Evolutionary conservation across 495 filamentous ascomycete genomes (phyloP).

Genomic region (Letharia columbiana): DNA sequence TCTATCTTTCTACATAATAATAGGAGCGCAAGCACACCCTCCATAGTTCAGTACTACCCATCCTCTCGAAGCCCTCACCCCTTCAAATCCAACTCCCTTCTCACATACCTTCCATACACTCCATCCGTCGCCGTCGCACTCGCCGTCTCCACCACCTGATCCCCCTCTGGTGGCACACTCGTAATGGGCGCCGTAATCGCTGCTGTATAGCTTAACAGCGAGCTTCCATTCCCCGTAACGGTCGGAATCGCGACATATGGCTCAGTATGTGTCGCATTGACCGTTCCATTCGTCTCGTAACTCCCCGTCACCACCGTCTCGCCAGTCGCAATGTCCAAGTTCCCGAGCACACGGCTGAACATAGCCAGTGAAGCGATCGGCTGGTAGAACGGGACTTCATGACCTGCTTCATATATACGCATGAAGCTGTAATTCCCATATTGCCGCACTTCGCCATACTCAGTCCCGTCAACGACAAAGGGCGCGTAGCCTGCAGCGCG

Average conservation of each 20-base stretch:
- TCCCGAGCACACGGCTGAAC: slow-evolving; percentile 31
- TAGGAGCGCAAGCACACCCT: neutral
- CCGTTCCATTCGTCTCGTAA: slow-evolving; percentile 39
- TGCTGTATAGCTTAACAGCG: slow-evolving; percentile 9
- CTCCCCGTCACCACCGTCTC: slow-evolving; percentile 35
- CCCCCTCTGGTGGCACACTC: slow-evolving; percentile 9
- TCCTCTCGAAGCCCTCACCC: slow-evolving; percentile 12
- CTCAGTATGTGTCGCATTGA: slow-evolving; percentile 49
- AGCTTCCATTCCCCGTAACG: slow-evolving; percentile 1
- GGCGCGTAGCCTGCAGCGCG: slow-evolving; percentile 46
- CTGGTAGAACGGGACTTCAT: slow-evolving; percentile 34
- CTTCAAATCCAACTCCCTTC: slow-evolving; percentile 17
- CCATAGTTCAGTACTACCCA: neutral
- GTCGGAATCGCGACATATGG: slow-evolving; percentile 41
- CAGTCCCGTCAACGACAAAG: slow-evolving; percentile 31
- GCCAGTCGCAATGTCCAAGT: slow-evolving; percentile 27
- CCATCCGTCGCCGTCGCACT: slow-evolving; percentile 19
- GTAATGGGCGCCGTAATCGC: slow-evolving; percentile 18
- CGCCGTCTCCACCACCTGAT: slow-evolving; percentile 10
- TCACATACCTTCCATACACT: slow-evolving; percentile 20
- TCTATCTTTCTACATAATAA: neutral
- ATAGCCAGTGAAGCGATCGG: slow-evolving; percentile 33
- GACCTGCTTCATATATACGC: slow-evolving; percentile 37
- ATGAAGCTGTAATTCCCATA: slow-evolving; percentile 39
- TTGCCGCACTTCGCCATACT: slow-evolving; percentile 38